These are phyloP conservation scores for Reticulomyxa filosa DNA, from an alignment of 78 protist genomes.

Conservation along the genomic window DNA sequence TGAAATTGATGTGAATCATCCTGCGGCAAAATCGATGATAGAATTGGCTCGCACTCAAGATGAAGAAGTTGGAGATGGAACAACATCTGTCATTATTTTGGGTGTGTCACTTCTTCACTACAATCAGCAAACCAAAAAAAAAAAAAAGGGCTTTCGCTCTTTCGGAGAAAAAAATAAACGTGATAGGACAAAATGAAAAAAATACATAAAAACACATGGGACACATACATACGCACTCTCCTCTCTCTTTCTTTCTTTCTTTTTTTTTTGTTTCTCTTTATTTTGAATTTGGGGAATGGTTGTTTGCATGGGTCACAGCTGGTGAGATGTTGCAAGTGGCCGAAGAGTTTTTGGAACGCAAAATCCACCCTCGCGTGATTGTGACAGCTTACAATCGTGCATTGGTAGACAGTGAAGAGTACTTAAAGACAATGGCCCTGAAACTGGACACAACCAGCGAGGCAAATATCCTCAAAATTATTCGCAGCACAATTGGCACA, in stretches of 20 bases:
- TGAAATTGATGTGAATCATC: conserved; percentile 92
- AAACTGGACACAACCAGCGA: conserved; percentile 49
- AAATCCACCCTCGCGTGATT: conserved; percentile 68
- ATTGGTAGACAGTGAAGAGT: not conserved
- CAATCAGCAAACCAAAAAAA: too few relatives aligned
- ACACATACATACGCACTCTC: not conserved
- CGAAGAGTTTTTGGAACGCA: conserved; percentile 56
- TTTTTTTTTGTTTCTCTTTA: not conserved
- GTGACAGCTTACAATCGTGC: not conserved
- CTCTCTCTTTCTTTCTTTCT: not conserved
- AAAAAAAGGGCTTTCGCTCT: too few relatives aligned
- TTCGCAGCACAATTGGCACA: conserved; percentile 25
- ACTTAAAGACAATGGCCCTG: conserved; percentile 32
- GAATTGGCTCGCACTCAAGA: conserved; percentile 20
- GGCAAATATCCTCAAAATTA: not conserved
- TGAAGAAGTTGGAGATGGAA: conserved; percentile 96
- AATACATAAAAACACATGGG: too few relatives aligned
- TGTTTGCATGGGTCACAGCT: conserved; percentile 9
- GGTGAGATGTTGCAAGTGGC: conserved; percentile 65
- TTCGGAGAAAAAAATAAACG: too few relatives aligned
- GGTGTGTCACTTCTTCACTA: too few relatives aligned
- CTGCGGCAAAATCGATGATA: conserved; percentile 69
- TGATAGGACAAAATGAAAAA: too few relatives aligned
- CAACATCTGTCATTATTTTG: conserved; percentile 85
- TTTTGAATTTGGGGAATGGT: not conserved